Conservation (phyloP, 2,329 filamentous ascomycete genomes). For the Endothia cerciana region DNA sequence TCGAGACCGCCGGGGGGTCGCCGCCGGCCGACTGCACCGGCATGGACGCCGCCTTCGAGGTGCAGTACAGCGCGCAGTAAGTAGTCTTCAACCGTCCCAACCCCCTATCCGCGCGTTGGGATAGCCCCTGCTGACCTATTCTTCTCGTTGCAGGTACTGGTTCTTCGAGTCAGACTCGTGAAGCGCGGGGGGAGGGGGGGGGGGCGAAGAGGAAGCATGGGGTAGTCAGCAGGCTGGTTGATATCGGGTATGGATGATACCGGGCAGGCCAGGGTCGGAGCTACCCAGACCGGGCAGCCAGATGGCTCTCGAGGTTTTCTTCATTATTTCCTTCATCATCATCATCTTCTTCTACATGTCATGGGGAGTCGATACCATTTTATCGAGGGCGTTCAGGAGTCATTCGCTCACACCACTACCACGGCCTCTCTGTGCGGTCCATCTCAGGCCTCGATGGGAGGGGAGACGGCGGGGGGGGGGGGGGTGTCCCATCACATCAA, state of each 20-base stretch:
- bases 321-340: constrained; percentile 1
- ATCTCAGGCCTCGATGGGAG: background rate
- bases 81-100: too few relatives aligned
- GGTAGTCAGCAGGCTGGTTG: background rate
- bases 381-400: constrained; percentile 15
- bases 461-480: background rate
- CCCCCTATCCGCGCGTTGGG: background rate
- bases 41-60: constrained; percentile 64
- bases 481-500: background rate
- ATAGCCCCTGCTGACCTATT: constrained; percentile 13
- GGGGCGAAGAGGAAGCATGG: background rate
- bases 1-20: constrained; percentile 82
- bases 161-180: constrained; percentile 36
- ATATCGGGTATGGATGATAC: too few relatives aligned
- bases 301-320: background rate
- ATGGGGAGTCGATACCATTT: constrained; percentile 18
- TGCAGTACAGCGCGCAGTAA: constrained; percentile 85
- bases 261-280: too few relatives aligned
- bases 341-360: background rate
- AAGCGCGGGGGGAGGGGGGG: too few relatives aligned
- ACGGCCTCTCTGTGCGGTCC: background rate
- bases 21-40: constrained; percentile 74
- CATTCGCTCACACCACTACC: background rate
- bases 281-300: too few relatives aligned
- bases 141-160: constrained; percentile 41